phyloP scores from a whole-genome alignment of 768 basidiomycete species.

The Mrakia blollopis region DNA sequence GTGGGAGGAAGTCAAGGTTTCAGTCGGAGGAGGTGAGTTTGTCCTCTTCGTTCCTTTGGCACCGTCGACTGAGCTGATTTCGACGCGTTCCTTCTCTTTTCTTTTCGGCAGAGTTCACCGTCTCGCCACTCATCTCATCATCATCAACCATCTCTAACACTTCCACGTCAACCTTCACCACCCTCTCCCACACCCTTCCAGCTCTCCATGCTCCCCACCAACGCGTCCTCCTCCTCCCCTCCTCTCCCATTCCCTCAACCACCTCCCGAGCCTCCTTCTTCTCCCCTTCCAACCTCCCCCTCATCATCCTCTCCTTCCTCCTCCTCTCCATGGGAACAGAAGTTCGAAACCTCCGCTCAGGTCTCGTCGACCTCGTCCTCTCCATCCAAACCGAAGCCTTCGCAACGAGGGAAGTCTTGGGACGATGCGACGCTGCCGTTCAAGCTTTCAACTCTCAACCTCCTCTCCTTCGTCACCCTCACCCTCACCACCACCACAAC shows the following conservation, averaged over 20 bases:
- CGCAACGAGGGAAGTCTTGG: conserved; percentile 1
- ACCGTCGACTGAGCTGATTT: not conserved
- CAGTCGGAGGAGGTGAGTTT: not conserved
- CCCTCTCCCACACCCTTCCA: conserved; percentile 9
- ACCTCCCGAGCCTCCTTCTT: not conserved
- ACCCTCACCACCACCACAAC: not conserved
- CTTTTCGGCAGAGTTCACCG: not conserved
- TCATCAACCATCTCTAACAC: not conserved
- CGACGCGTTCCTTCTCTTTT: not conserved
- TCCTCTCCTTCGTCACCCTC: not conserved
- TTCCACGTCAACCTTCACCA: not conserved
- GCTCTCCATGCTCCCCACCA: conserved; percentile 2
- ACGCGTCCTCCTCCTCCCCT: not conserved
- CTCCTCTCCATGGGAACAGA: conserved; percentile 15
- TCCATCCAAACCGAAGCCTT: not conserved
- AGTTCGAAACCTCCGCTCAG: not conserved
- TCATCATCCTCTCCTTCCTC: conserved; percentile 12
- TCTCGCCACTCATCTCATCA: not conserved
- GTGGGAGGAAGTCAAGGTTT: not conserved
- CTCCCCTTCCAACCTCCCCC: conserved; percentile 12
- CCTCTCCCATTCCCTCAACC: not conserved
- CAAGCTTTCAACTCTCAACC: not conserved
- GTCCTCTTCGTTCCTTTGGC: too few species aligned
- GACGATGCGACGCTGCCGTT: not conserved
- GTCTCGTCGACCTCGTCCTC: conserved; percentile 7